Base-by-base conservation (phyloP, 2,329 filamentous ascomycete genomes). In the Trichoderma pleuroti region DNA sequence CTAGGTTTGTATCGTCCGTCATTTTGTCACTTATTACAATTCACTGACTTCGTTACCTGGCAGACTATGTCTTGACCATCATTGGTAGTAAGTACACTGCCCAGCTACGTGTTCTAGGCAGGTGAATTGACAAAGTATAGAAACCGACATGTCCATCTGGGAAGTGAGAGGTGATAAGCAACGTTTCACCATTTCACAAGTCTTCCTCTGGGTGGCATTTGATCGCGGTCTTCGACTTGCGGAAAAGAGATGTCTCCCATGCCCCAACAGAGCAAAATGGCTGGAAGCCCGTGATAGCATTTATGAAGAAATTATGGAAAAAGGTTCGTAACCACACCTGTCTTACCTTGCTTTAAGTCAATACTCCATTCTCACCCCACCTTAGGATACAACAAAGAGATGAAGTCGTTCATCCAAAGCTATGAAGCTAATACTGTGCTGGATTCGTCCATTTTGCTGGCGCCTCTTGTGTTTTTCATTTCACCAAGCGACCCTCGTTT, bases 91-190 rank as follows among this genome's bases (percentile, higher is more conserved):
- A 81, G 76, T 72, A 12, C 1, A 32, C 39, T 14, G 10, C 1
- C 39, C 28, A 26, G 8, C 1, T 49, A 10, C 3, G 14, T 32
- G 1, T 34, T 3, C 5, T 30, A 54, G 49, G 14, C 21, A 34
- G 72, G 21, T 8, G 4, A 18, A 28, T 69, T 74, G 70, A 78
- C 61, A 36, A 6, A 14, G 21, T 39, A n/a, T 60, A 86, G 85
- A 90, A 56, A 88, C 89, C 14, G 92, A 94, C 76, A 93, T 93
- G 91, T 93, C 91, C 3, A 94, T 94, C 75, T 94, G 92, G 92
- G 92, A 94, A 78, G 91, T 93, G 7, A 87, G 92, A 54, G 92
- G 92, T 74, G 83, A 89, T 76, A 91, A 91, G 77, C 91, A 93
- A 79, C 88, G 93, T 76, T 94, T 93, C 74, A 88, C 90, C 16